Conservation (phyloP, 2,329 filamentous ascomycete genomes). For the Blastomyces emzantsi region DNA sequence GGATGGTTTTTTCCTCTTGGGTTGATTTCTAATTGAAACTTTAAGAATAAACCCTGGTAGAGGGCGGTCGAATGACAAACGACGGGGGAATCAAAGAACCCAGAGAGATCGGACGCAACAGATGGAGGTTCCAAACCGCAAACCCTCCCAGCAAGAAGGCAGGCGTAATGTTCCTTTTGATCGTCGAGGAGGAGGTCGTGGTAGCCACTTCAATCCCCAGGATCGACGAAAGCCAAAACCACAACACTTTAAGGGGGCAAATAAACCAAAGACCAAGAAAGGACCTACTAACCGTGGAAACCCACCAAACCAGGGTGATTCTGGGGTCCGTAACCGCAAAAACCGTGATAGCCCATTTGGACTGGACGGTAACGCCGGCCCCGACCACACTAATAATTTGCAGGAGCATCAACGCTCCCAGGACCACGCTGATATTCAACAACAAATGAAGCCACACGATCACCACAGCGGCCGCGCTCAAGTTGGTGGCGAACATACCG, state of each 20-base stretch:
- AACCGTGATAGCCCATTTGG: background rate
- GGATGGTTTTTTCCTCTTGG: background rate
- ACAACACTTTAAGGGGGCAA: background rate
- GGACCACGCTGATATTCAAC: background rate
- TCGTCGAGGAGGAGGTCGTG: slow-evolving; percentile 9
- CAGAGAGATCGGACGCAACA: background rate
- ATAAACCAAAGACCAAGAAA: slow-evolving; percentile 5
- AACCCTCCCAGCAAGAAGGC: background rate
- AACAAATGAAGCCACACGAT: background rate
- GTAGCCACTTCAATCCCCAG: slow-evolving; percentile 1
- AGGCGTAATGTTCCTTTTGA: slow-evolving; percentile 3
- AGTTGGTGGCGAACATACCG: slow-evolving; percentile 9
- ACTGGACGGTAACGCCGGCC: background rate
- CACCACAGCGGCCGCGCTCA: slow-evolving; percentile 6
- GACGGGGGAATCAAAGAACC: slow-evolving; percentile 4
- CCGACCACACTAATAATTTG: background rate
- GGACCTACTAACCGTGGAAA: background rate
- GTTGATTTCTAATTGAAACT: background rate
- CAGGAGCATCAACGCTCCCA: slow-evolving; percentile 1
- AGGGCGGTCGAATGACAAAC: background rate
- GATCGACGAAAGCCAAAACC: slow-evolving; percentile 5
- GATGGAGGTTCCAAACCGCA: background rate
- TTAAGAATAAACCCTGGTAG: slow-evolving; percentile 2
- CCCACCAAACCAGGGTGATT: background rate
- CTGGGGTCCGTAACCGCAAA: background rate